Conservation (phyloP, 441 rosid genomes). For the Populus hybrid region DNA sequence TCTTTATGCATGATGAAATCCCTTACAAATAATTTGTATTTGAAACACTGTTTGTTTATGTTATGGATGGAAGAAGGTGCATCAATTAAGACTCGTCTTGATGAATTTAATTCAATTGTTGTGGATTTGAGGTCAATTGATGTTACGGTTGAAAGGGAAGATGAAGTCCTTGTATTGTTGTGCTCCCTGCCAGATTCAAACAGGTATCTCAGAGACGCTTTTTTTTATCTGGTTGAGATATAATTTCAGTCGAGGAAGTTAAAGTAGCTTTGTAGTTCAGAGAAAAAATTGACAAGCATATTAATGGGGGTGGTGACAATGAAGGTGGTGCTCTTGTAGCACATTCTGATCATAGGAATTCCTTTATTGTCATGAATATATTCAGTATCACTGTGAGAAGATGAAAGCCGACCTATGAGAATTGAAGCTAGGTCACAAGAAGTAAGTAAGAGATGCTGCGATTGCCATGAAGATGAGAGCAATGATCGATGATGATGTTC, state of each 20-base stretch:
- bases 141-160: not conserved
- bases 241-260: not conserved
- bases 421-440: too few species aligned
- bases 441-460: too few species aligned
- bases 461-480: too few species aligned
- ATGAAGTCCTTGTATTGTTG: not conserved
- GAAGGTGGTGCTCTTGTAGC: not conserved
- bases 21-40: not conserved
- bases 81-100: not conserved
- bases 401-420: not conserved
- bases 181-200: not conserved
- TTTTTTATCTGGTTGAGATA: not conserved
- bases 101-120: too few species aligned
- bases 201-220: too few species aligned
- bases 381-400: not conserved
- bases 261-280: not conserved
- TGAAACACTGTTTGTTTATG: not conserved
- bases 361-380: not conserved
- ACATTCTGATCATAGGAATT: not conserved
- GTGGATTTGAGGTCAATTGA: not conserved
- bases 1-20: not conserved
- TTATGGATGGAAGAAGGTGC: not conserved
- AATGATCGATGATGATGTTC: too few species aligned
- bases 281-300: too few species aligned
- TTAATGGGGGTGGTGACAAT: not conserved